Conservation (phyloP, 306 rosid genomes). For the Lathyrus aphaca region DNA sequence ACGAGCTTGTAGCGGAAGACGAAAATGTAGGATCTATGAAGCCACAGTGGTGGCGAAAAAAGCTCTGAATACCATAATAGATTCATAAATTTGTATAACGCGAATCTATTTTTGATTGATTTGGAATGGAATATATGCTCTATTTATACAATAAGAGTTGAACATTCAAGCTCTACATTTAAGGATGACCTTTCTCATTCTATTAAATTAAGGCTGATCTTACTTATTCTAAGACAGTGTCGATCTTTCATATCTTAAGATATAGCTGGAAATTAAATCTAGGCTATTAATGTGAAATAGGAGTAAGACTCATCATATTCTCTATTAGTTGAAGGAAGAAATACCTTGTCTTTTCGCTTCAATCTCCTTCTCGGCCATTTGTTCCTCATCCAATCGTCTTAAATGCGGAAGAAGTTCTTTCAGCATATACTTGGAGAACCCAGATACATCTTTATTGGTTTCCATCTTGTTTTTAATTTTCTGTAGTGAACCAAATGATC, state of each 20-base stretch:
- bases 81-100: not conserved
- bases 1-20: not conserved
- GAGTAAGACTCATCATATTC: no score
- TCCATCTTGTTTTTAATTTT: not conserved
- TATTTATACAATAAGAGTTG: not conserved
- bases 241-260: no score
- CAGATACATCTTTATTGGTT: not conserved
- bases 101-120: not conserved
- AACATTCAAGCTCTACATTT: not conserved
- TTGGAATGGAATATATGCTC: not conserved
- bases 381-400: conserved; percentile 62
- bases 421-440: conserved; percentile 53
- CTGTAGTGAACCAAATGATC: conserved; percentile 36
- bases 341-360: conserved; percentile 76
- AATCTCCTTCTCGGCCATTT: conserved; percentile 52
- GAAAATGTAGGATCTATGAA: not conserved
- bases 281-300: no score
- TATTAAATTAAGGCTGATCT: no score
- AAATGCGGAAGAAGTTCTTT: conserved; percentile 65
- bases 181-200: not conserved
- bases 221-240: no score
- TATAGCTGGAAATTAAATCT: no score
- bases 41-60: not conserved
- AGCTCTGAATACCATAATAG: not conserved
- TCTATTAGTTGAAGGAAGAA: not conserved